Percentiles rank a stretch among this genome's conserved stretches.
These are phyloP conservation scores for Pythium insidiosum DNA, from an alignment of 352 stramenopile genomes.

Conservation along the genomic window DNA sequence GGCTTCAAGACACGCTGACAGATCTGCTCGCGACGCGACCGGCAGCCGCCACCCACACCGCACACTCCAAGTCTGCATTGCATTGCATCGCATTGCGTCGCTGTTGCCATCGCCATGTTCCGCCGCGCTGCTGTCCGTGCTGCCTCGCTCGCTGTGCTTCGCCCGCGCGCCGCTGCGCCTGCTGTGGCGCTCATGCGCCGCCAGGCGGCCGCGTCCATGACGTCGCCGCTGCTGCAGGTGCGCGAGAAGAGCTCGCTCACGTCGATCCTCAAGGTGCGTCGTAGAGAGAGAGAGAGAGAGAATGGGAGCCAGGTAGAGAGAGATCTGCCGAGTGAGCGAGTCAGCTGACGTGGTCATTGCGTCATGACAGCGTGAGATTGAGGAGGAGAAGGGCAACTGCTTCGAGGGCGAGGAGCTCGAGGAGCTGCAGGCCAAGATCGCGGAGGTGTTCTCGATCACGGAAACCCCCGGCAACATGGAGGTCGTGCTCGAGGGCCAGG, in stretches of 20 bases:
- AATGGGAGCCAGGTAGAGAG: too few species aligned
- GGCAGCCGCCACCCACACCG: too few species aligned
- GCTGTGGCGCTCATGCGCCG: constrained; percentile 10
- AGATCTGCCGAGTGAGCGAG: too few species aligned
- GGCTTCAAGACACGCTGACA: too few species aligned
- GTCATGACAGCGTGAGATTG: constrained; percentile 45
- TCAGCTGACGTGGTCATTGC: too few species aligned
- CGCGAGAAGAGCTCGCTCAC: constrained; percentile 47
- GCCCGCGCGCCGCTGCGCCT: constrained; percentile 17
- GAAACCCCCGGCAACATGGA: constrained; percentile 61
- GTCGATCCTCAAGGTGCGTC: constrained; percentile 33
- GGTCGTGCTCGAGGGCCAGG: constrained; percentile 42
- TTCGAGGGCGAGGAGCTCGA: constrained; percentile 69
- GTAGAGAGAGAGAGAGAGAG: too few species aligned
- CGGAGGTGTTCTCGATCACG: constrained; percentile 53
- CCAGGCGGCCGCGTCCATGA: constrained; percentile 5
- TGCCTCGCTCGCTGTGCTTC: constrained; percentile 4
- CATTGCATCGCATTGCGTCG: background rate
- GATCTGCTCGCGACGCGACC: too few species aligned
- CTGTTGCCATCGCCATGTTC: constrained; percentile 8
- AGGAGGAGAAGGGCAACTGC: constrained; percentile 82
- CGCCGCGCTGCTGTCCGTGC: constrained; percentile 10
- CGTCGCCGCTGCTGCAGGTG: constrained; percentile 26
- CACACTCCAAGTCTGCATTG: too few species aligned
- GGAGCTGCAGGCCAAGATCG: constrained; percentile 55